Conservation (phyloP, 768 basidiomycete species). For the Lactifluus volemus region DNA sequence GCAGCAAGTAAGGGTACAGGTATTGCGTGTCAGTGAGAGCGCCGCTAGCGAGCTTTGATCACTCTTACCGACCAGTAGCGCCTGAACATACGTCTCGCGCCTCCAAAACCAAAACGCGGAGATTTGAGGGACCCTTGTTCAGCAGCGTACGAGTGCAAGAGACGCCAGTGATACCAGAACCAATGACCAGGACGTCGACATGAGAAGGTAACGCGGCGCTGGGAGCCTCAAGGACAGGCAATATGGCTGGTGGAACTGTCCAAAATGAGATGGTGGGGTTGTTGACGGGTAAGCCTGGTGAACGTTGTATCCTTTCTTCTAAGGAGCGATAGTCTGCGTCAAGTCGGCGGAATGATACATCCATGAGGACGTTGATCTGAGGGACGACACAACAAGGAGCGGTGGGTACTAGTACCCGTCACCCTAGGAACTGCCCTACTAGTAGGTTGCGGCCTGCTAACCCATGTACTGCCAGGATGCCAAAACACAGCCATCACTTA, state of each 20-base stretch:
- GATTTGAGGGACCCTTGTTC: constrained; percentile 24
- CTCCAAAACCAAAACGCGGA: constrained; percentile 65
- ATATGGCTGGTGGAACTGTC: constrained; percentile 44
- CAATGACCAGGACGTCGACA: constrained; percentile 65
- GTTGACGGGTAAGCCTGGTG: constrained; percentile 48
- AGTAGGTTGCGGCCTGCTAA: too few species aligned
- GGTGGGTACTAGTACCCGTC: too few species aligned
- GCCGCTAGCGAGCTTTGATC: too few species aligned
- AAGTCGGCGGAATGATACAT: neutral
- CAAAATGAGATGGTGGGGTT: constrained; percentile 56
- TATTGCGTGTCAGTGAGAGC: too few species aligned
- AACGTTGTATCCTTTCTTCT: constrained; percentile 26
- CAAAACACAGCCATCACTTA: too few species aligned
- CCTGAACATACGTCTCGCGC: constrained; percentile 71
- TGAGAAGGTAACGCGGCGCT: constrained; percentile 30
- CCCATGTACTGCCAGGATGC: too few species aligned
- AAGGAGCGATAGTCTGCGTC: constrained; percentile 6
- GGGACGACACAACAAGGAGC: neutral
- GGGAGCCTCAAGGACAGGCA: constrained; percentile 27
- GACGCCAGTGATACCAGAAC: constrained; percentile 68
- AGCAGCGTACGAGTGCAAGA: constrained; percentile 50
- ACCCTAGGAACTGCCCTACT: too few species aligned
- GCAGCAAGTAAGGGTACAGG: neutral
- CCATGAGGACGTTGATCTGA: neutral
- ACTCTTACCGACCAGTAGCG: constrained; percentile 52